These are phyloP conservation scores for Barnettozyma populi DNA, from an alignment of 805 yeast species.

Conservation along the genomic window DNA sequence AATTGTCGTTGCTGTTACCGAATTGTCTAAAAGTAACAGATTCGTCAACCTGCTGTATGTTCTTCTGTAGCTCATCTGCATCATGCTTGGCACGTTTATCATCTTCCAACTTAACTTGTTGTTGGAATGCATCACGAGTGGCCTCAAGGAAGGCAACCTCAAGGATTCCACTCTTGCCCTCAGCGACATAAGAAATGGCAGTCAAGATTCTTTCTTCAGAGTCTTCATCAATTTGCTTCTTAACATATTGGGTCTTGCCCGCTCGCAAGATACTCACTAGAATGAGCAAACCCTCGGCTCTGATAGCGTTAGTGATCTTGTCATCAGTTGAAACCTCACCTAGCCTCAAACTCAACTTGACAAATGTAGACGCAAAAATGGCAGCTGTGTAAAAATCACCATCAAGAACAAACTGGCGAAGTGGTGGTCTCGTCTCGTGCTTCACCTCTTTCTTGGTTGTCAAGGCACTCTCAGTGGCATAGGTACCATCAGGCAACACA, in stretches of 20 bases:
- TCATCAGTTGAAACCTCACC: constrained; percentile 48
- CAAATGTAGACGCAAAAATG: constrained; percentile 79
- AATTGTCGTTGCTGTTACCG: constrained; percentile 36
- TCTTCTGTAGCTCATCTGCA: constrained; percentile 52
- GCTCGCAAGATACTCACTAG: constrained; percentile 88
- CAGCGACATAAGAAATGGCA: constrained; percentile 76
- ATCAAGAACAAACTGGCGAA: constrained; percentile 72
- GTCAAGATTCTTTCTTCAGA: constrained; percentile 89
- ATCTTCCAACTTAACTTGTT: constrained; percentile 59
- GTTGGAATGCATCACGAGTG: constrained; percentile 77
- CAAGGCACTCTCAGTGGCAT: constrained; percentile 88
- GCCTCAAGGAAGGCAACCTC: constrained; percentile 79
- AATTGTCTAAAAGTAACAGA: constrained; percentile 77
- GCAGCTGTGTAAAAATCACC: constrained; percentile 93
- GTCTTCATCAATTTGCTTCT: constrained; percentile 87
- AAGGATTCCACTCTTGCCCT: constrained; percentile 43
- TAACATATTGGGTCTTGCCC: constrained; percentile 67
- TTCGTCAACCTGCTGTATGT: constrained; percentile 75
- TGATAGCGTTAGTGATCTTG: constrained; percentile 70
- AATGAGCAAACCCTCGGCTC: constrained; percentile 90
- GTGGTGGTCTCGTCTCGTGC: constrained; percentile 51
- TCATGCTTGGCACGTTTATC: constrained; percentile 49
- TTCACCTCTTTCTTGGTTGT: constrained; percentile 42
- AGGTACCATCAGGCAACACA: constrained; percentile 97
- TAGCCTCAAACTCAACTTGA: constrained; percentile 79